Evolutionary conservation across 2,329 filamentous ascomycete genomes (phyloP), one percentile per base, ranked within the genome.

Genomic region (Tolypocladium endophyticum): DNA sequence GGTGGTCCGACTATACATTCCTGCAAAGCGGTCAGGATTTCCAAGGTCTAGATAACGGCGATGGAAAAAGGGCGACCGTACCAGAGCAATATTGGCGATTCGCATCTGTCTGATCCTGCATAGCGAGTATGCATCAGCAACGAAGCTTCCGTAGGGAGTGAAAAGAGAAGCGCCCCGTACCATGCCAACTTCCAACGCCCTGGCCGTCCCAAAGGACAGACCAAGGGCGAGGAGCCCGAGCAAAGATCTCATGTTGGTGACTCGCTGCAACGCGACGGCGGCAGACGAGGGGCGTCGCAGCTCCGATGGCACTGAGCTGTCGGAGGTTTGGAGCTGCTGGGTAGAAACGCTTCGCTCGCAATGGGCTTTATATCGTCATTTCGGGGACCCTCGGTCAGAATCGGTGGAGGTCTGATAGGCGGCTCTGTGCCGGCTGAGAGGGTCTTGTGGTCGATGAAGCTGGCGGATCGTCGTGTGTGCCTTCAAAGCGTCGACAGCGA

Each of bases 1-100:
- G 57, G 88, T 83, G 69, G 86, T 89, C 71, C 85, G 87, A 76
- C 89, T 92, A 79, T 97, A 97, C 92, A 97, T 97, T 77, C 93
- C 91, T 79, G 62, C 41, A 56, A 18, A 9, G 36, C 41, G 18
- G 53, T 62, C 38, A 64, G 60, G 60, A 63, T 55, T 65, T 58
- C 39, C 4, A 23, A n/a, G 11, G 33, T 41, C 56, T 11, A 14
- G 12, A 30, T 14, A 12, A 16, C 4, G n/a, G 30, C 11, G 20
- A 18, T 18, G 4, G 33, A n/a, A 14, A 12, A 14, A n/a, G 36
- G 41, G 9, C n/a, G 38, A 65, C 77, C 61, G 72, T n/a, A 83
- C 81, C 84, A 59, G 83, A 79, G 78, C 93, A 97, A 83, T 88
- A 84, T 77, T 96, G 89, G 69, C 86, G 81, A 70, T 93, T 89